Conservation (phyloP, 805 yeast genomes). For the Cyberlindnera euphorbiae region DNA sequence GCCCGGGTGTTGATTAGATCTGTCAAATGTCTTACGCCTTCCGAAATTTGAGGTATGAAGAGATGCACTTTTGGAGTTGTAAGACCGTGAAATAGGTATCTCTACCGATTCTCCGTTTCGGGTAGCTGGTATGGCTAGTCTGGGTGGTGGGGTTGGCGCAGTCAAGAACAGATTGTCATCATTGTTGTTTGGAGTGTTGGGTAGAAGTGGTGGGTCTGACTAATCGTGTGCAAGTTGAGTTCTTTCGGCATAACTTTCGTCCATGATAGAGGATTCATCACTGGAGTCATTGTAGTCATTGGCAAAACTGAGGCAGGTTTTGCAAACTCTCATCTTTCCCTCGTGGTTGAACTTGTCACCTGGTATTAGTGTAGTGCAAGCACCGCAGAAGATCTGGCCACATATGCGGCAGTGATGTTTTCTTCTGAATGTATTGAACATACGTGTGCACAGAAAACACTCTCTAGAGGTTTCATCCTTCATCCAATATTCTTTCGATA, state of each 20-base stretch:
- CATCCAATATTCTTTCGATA: conserved; percentile 84
- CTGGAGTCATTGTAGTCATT: conserved; percentile 70
- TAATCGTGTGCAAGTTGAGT: too few species aligned
- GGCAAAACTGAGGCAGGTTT: conserved; percentile 58
- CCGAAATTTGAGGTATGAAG: conserved; percentile 25
- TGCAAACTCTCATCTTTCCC: conserved; percentile 75
- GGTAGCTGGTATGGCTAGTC: conserved; percentile 79
- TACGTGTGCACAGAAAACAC: conserved; percentile 77
- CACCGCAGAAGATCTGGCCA: conserved; percentile 89
- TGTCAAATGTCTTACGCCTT: conserved; percentile 21
- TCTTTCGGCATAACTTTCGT: conserved; percentile 28
- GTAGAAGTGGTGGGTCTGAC: too few species aligned
- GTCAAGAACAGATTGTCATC: conserved; percentile 22
- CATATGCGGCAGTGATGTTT: conserved; percentile 95
- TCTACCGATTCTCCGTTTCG: conserved; percentile 76
- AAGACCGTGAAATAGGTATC: conserved; percentile 41
- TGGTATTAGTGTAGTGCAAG: conserved; percentile 69
- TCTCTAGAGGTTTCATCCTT: conserved; percentile 88
- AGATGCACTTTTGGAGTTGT: conserved; percentile 22
- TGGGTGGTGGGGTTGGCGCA: conserved; percentile 57
- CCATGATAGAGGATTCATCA: conserved; percentile 49
- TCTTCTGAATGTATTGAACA: conserved; percentile 80
- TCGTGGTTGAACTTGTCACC: conserved; percentile 59
- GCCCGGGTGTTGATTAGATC: conserved; percentile 13
- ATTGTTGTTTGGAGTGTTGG: conserved; percentile 17